phyloP scores from a whole-genome alignment of 345 rosid species.

The Lepidium africanum region DNA sequence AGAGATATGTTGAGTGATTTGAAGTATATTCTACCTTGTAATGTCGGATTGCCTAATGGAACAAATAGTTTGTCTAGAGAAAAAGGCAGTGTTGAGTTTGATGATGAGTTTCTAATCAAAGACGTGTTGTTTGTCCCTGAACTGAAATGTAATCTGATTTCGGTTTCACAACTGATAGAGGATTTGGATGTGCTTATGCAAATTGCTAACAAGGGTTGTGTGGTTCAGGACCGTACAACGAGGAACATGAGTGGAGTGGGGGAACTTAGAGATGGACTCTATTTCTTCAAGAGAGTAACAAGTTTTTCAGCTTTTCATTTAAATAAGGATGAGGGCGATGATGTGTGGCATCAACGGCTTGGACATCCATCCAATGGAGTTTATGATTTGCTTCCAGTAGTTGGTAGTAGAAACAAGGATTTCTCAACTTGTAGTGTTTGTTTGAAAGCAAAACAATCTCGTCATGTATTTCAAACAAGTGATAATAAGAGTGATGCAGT shows the following conservation, averaged over 20 bases:
- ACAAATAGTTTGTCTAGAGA: neutral
- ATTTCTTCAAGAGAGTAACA: neutral
- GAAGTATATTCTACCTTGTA: neutral
- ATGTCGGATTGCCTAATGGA: neutral
- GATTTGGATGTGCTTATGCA: no score
- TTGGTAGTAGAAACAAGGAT: neutral
- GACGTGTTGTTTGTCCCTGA: no score
- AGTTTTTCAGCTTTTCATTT: neutral
- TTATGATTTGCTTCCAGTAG: neutral
- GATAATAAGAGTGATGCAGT: neutral
- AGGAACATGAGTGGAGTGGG: neutral
- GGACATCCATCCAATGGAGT: neutral
- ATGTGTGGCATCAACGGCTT: neutral
- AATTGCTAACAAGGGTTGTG: no score
- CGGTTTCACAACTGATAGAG: no score
- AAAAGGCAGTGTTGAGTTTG: neutral
- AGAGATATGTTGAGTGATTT: no score
- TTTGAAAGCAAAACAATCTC: neutral
- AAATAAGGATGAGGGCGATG: neutral
- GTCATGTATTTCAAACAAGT: neutral
- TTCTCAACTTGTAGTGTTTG: neutral
- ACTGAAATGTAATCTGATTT: no score
- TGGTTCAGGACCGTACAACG: neutral
- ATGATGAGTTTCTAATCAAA: neutral
- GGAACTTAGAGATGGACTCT: neutral